Evolutionary conservation across 73 alveolate genomes (phyloP), one percentile per base, ranked within the genome.

Genomic region (Paramecium caudatum): DNA sequence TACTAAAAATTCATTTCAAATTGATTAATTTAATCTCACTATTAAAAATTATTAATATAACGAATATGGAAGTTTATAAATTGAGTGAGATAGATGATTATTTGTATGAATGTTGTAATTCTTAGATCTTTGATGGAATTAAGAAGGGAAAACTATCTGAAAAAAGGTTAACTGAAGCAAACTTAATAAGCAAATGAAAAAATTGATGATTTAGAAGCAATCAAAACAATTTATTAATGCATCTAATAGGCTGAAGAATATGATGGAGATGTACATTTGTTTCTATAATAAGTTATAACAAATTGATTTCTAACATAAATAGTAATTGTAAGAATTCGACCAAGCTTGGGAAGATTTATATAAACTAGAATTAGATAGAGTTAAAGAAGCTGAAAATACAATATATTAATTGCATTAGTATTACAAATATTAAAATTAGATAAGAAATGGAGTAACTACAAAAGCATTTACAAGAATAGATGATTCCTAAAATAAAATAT

Each of bases 321-420:
- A 32, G 37, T 33, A 68, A 68, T 43, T 68, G 0, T 47, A 68
- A 37, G 84, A 68, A 68, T 68, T 68, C 37, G 84, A 68, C 34
- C 34, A 68, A 0, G 84, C 84, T 34, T 68, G 84, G 84, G 55
- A 68, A 15, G 84, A 68, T 33, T 43, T 68, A 2, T 68, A 68
- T 9, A 68, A 68, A 68, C 17, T 68, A 25, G 84, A 68, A 16
- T 37, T 32, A 68, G 84, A 68, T 34, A 68, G 84, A 33, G 37
- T 34, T 12, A 68, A 68, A 34, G 84, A 68, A 68, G 84, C 84
- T 33, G 84, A 68, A 68, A 34, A 68, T 34, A 68, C 84, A 5
- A 32, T 68, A 16, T 68, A 34, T 10, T 13, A 13, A 34, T 15
- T 68, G 21, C 84, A 68, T 68, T 68, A 32, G 84, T 68, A 68